Evolutionary conservation across 1,284 basidiomycete species (phyloP).

Genomic region (Amylostereum areolatum): DNA sequence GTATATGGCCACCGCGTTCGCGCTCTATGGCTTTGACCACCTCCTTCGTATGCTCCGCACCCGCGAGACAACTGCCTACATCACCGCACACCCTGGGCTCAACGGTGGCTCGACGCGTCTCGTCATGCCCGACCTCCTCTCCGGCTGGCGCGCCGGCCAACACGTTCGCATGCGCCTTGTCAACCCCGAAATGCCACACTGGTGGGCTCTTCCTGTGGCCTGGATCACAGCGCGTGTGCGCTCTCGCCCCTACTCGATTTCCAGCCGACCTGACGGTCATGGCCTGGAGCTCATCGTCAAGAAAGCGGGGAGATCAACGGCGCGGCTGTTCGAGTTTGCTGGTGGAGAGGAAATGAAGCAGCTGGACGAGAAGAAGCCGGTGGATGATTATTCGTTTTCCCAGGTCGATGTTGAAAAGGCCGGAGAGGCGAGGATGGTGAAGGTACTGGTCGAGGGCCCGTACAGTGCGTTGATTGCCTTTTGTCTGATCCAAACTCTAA

Average conservation of each 20-base stretch:
- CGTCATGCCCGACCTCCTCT: conserved; percentile 43
- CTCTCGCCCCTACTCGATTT: conserved; percentile 66
- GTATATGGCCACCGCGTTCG: conserved; percentile 38
- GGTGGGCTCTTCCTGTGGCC: conserved; percentile 36
- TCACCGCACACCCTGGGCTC: conserved; percentile 44
- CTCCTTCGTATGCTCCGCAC: conserved; percentile 53
- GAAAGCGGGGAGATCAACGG: conserved; percentile 52
- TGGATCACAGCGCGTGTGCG: conserved; percentile 44
- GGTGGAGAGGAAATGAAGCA: conserved; percentile 24
- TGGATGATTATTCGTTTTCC: conserved; percentile 21
- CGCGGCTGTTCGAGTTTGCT: conserved; percentile 43
- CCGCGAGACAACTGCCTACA: conserved; percentile 42
- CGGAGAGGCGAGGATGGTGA: conserved; percentile 23
- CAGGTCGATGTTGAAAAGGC: background rate
- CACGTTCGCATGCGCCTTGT: conserved; percentile 58
- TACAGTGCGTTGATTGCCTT: conserved; percentile 34
- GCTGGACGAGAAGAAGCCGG: conserved; percentile 20
- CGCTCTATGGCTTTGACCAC: conserved; percentile 52
- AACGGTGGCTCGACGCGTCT: conserved; percentile 37
- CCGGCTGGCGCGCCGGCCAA: conserved; percentile 72
- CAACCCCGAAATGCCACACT: background rate
- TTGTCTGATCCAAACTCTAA: too few relatives aligned
- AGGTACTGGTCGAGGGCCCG: conserved; percentile 58
- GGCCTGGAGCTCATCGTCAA: conserved; percentile 51
- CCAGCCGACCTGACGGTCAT: conserved; percentile 19